Evolutionary conservation across 805 yeast species (phyloP), one percentile per base, ranked within the genome.

Genomic region (Candida andamanensis): DNA sequence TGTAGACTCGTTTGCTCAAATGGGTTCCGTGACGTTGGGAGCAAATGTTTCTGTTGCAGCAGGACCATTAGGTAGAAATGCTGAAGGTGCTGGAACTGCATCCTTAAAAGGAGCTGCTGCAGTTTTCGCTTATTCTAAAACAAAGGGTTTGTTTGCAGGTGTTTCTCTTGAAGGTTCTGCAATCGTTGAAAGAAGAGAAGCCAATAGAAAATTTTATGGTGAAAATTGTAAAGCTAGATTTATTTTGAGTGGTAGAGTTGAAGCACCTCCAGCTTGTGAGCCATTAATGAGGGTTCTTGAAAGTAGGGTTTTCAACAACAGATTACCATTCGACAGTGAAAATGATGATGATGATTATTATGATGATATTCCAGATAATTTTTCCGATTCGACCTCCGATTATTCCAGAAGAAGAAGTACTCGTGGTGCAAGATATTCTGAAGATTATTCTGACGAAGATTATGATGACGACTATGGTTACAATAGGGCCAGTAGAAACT

Each of bases 81-180:
- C 97, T 3, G 98, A 90, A 60, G 97, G 95, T 29, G 95, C 94
- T 12, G 97, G 95, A 14, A 75, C 94, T 17, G 97, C 97, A 1
- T 85, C 96, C 4, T 59, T 86, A 35, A 81, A 80, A 46, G 71
- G 81, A 32, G 92, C 87, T 4, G 85, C 97, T 4, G 95, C 97
- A 5, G 80, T 90, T 12, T 90, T 90, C 54, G 67, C 97, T 1
- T 90, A 92, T 61, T 85, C 97, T 9, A 90, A 92, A 59, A 87
- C 96, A 3, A 90, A 92, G 58, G 98, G 98, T 42, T 70, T 92
- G 30, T 90, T 85, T 62, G 98, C 98, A 0, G 98, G 98, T 52
- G 94, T 90, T 13, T 90, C 97, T 1, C 72, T 90, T 32, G 98
- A 90, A 63, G 98, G 98, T 18, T 87, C 97, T 1, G 95, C 90